Evolutionary conservation across 2,329 filamentous ascomycete genomes (phyloP).

Genomic region (Phaeosphaeriaceae sp.): DNA sequence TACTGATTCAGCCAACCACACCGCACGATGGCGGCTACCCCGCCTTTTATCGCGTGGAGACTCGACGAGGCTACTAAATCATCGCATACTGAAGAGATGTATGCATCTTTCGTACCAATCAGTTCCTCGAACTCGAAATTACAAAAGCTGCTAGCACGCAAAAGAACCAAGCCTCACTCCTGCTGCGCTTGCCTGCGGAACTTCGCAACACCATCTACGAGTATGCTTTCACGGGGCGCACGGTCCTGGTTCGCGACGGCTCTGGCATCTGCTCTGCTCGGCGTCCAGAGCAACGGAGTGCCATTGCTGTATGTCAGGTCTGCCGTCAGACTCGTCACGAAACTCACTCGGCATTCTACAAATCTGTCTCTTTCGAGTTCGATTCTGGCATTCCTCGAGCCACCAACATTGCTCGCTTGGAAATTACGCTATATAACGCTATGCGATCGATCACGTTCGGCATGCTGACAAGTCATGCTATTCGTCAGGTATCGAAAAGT

Average conservation of each 20-base stretch:
- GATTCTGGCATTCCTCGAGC: not conserved
- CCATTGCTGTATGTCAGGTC: not conserved
- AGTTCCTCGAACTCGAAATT: too few species aligned
- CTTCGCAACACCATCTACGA: constrained; percentile 4
- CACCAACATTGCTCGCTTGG: not conserved
- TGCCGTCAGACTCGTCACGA: not conserved
- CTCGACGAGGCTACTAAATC: too few species aligned
- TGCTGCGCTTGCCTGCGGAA: constrained; percentile 7
- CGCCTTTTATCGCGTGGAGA: too few species aligned
- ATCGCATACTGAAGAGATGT: too few species aligned
- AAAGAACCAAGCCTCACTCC: not conserved
- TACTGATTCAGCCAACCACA: too few species aligned
- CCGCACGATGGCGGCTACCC: too few species aligned
- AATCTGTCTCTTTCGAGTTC: not conserved
- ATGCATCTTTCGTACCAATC: too few species aligned
- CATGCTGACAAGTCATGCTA: too few species aligned
- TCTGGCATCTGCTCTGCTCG: too few species aligned
- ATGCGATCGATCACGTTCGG: not conserved
- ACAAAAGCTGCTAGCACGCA: not conserved
- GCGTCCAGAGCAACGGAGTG: not conserved
- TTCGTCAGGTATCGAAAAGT: too few species aligned
- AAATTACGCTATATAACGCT: not conserved
- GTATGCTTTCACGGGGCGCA: not conserved
- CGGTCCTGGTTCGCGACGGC: not conserved
- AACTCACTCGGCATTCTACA: not conserved